A percentile compares a stretch with the other conserved stretches of the same genome.
Conservation (phyloP, 306 rosid genomes). For the Luffa aegyptiaca region DNA sequence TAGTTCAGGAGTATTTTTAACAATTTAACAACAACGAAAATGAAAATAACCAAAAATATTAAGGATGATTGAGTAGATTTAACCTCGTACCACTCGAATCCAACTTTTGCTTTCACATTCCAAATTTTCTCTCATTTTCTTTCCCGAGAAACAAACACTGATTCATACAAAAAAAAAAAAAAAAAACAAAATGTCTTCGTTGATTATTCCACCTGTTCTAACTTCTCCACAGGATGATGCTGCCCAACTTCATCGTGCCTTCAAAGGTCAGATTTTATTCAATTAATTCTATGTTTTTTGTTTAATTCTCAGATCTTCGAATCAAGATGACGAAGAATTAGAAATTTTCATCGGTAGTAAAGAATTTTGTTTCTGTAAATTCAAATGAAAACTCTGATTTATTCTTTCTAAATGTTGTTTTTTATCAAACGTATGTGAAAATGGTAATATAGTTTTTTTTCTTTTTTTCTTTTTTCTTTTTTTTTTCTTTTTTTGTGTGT, state of each 20-base stretch:
- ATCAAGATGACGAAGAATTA: not conserved
- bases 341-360: not conserved
- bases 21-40: no score
- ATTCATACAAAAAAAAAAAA: not conserved
- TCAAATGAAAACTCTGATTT: conserved; percentile 27
- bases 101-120: not conserved
- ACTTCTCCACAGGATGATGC: conserved; percentile 68
- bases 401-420: no score
- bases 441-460: not conserved
- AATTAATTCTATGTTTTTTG: not conserved
- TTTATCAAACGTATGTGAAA: not conserved
- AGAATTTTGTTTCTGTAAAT: not conserved
- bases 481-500: not conserved
- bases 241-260: conserved; percentile 60
- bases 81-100: no score
- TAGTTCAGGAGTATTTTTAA: no score
- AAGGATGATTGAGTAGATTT: no score
- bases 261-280: conserved; percentile 33
- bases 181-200: conserved; percentile 29
- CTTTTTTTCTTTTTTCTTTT: not conserved
- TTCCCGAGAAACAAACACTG: not conserved
- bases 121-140: not conserved
- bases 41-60: no score
- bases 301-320: not conserved
- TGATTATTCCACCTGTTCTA: conserved; percentile 42